phyloP scores from a whole-genome alignment of 2,329 filamentous ascomycete species.

The Stagonosporopsis cucurbitacearum region DNA sequence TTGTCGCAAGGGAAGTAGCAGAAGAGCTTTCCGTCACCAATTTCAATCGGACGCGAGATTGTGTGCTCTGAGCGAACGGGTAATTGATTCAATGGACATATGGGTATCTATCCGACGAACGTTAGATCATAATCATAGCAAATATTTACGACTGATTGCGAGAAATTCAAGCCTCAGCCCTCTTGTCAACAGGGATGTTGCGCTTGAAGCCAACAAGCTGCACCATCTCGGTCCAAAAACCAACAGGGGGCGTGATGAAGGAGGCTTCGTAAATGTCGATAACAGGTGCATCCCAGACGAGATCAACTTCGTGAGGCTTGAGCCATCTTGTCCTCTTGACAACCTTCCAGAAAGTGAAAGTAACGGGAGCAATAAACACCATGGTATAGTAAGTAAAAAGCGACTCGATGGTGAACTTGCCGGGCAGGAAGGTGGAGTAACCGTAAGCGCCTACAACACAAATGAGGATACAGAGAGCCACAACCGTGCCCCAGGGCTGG shows the following conservation, averaged over 20 bases:
- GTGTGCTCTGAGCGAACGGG: constrained; percentile 19
- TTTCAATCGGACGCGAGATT: background rate
- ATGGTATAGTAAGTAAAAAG: constrained; percentile 65
- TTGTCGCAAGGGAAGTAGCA: constrained; percentile 28
- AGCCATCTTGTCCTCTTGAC: constrained; percentile 63
- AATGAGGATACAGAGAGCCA: constrained; percentile 56
- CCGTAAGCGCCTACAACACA: constrained; percentile 61
- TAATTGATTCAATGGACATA: constrained; percentile 29
- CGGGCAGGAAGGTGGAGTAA: constrained; percentile 60
- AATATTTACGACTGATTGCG: background rate
- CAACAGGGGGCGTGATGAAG: constrained; percentile 51
- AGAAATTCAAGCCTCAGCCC: constrained; percentile 27
- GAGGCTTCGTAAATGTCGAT: constrained; percentile 49
- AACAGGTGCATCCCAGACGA: constrained; percentile 51
- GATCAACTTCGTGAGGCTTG: constrained; percentile 58
- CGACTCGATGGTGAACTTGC: constrained; percentile 54
- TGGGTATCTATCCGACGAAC: constrained; percentile 22
- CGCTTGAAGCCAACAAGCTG: constrained; percentile 44
- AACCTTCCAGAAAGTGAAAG: constrained; percentile 69
- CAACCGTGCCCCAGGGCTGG: constrained; percentile 61
- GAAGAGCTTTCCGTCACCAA: constrained; percentile 16
- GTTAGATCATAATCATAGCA: constrained; percentile 16
- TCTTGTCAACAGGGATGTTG: constrained; percentile 39
- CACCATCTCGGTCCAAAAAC: constrained; percentile 46
- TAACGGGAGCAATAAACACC: constrained; percentile 56